Base-by-base conservation (phyloP, 139 green algal species). In the Chlorella vulgaris region DNA sequence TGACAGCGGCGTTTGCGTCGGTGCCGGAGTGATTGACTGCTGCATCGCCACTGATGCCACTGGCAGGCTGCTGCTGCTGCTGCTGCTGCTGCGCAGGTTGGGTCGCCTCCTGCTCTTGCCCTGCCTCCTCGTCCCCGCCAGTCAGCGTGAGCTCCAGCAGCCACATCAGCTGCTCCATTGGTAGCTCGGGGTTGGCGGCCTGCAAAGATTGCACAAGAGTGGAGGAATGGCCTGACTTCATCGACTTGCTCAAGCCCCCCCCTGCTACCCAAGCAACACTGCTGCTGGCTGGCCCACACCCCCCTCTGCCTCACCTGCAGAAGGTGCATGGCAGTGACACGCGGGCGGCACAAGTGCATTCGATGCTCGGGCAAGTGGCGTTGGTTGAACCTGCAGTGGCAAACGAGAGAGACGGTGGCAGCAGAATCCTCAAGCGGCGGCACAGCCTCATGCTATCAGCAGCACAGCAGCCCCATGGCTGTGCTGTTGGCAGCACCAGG, bases 161-260 rank as follows among this genome's bases (percentile, higher is more conserved):
- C 43, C 47, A 63, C 70, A 88, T 70, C 13, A 91, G 80, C 73
- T 90, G 85, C 33, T 83, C 42, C 60, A 84, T 82, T 35, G 78
- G 60, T 35, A 91, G 76, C 63, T 91, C 87, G 1, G 87, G 87
- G 69, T 91, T 86, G 38, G 81, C 71, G 40, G 85, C 84, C 81
- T 88, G 80, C 71, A 58, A 22, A 8, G 2, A 4, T 0, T 0
- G 36, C 35, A 53, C 28, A 19, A 15, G 28, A n/a, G 33, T 19
- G 50, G 1, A 67, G 3, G 21, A 28, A 13, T 29, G 13, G 3
- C 29, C 28, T 2, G 26, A n/a, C 31, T 24, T 40, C 26, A 28
- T 26, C 19, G 38, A 29, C 35, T 29, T 33, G 19, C 35, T 6
- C 47, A 58, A 58, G 47, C 15, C 15, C 47, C 47, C n/a, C n/a